phyloP scores from a whole-genome alignment of 176 grass and related monocot species.

The Chrysopogon serrulatus region DNA sequence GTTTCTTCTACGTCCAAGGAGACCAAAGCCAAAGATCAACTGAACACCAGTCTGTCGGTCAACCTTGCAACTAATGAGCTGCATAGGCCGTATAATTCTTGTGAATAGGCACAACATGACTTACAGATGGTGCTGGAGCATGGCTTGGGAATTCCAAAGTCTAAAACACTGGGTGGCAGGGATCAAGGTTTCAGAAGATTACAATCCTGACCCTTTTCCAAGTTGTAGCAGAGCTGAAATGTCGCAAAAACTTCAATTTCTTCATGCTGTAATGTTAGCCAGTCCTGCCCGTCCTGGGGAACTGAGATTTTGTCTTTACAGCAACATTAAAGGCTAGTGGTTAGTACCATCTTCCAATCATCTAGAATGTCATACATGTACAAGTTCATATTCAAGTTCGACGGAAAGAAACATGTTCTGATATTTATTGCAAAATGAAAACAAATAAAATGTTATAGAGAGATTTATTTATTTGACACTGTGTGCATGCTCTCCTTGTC shows the following conservation, averaged over 20 bases:
- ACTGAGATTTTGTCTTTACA: neutral
- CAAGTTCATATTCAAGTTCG: neutral
- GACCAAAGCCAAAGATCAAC: constrained; percentile 96
- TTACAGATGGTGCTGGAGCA: neutral
- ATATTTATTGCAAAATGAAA: neutral
- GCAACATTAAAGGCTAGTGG: neutral
- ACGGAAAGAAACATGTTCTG: neutral
- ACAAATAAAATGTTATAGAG: neutral
- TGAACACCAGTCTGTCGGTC: constrained; percentile 15
- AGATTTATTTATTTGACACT: too few relatives aligned
- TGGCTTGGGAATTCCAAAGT: neutral
- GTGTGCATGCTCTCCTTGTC: neutral
- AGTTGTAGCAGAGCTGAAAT: neutral
- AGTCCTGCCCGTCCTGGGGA: neutral
- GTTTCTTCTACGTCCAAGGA: constrained; percentile 81
- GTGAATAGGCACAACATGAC: constrained; percentile 17
- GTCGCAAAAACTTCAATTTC: neutral
- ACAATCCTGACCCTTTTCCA: neutral
- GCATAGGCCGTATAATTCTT: neutral
- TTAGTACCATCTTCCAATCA: neutral
- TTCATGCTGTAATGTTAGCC: neutral
- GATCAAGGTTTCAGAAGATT: neutral
- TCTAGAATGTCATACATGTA: neutral
- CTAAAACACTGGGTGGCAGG: neutral
- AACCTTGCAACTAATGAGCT: neutral